phyloP scores from a whole-genome alignment of 2,329 filamentous ascomycete genomes.

The Epicoccum nigrum region DNA sequence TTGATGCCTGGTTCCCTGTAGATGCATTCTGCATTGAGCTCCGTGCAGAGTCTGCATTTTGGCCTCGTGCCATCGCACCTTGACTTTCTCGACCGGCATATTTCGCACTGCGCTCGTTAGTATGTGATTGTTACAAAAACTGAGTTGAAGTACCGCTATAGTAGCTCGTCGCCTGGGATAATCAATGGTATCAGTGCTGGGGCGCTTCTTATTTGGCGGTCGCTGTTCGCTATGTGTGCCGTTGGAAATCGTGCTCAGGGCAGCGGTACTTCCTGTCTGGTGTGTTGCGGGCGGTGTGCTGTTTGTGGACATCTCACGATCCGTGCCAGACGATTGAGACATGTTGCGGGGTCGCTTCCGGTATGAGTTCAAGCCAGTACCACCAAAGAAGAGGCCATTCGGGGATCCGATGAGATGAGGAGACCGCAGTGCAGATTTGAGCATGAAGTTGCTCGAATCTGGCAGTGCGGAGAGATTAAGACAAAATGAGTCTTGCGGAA shows the following conservation, averaged over 20 bases:
- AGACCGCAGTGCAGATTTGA: constrained; percentile 47
- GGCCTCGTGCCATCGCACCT: constrained; percentile 79
- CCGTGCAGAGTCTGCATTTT: constrained; percentile 83
- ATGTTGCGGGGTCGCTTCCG: constrained; percentile 51
- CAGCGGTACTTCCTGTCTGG: constrained; percentile 36
- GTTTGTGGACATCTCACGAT: constrained; percentile 46
- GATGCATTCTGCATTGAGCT: constrained; percentile 80
- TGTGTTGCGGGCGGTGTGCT: constrained; percentile 36
- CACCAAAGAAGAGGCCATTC: constrained; percentile 41
- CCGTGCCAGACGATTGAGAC: constrained; percentile 51
- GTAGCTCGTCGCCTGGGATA: constrained; percentile 51
- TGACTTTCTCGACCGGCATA: constrained; percentile 80
- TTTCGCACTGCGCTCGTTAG: constrained; percentile 69
- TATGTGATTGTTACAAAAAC: constrained; percentile 1
- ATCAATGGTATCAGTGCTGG: constrained; percentile 51
- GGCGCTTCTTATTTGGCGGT: constrained; percentile 44
- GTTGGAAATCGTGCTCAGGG: constrained; percentile 39
- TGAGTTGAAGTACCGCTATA: constrained; percentile 45
- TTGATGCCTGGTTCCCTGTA: constrained; percentile 88
- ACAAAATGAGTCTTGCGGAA: constrained; percentile 48
- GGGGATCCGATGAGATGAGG: constrained; percentile 49
- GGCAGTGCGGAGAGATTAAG: constrained; percentile 49
- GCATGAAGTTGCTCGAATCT: constrained; percentile 45
- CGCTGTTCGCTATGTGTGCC: constrained; percentile 33
- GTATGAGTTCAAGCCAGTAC: constrained; percentile 38